Base-by-base conservation (phyloP, 192 early-diverging fungal genomes). In the Rhizophagus clarus region DNA sequence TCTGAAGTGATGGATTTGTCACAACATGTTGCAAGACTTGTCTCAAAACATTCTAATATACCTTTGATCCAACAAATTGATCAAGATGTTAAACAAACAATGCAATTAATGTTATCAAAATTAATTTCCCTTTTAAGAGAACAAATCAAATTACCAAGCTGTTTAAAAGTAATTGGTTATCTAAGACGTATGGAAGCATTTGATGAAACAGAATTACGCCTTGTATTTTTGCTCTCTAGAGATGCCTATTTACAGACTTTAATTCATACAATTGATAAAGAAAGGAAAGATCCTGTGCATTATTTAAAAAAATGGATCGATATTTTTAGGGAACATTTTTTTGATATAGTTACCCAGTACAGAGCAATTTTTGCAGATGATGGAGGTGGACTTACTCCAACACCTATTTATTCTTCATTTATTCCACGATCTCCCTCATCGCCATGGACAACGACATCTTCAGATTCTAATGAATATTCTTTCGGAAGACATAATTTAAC, bases 341-440 rank as follows among this genome's bases (percentile, higher is more conserved):
- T 95, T 82, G 94, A 96, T 75, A 93, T 94, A 61, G 86, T 94
- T 67, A 93, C 90, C 15, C 94, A 96, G 67, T 96, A 93, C 80
- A 47, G 72, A n/a, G 74, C 83, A 45, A 37, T 83, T n/a, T 81
- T 74, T 61, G 77, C 79, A 9, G 70, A 78, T 28, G 72, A 69
- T 32, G 80, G 71, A 2, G 76, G 79, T 28, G 17, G 26, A 34
- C 74, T 29, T 22, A 67, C 81, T 5, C 66, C 78, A 51, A 72
- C 79, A 11, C 20, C 61, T 12, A 51, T 77, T 37, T 80, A 63
- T 76, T 45, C 75, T 26, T 29, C 70, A 26, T 47, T 70, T 72
- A 72, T 34, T 14, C 51, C 64, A n/a, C 26, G 12, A 70, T 51
- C 49, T 14, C 47, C 63, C 17, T 79, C 62, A 34, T 69, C 66